A percentile compares a stretch with the other conserved stretches of the same genome.
These are phyloP conservation scores for Mortierella sp. DNA, from an alignment of 371 early-diverging fungal genomes.

Conservation along the genomic window DNA sequence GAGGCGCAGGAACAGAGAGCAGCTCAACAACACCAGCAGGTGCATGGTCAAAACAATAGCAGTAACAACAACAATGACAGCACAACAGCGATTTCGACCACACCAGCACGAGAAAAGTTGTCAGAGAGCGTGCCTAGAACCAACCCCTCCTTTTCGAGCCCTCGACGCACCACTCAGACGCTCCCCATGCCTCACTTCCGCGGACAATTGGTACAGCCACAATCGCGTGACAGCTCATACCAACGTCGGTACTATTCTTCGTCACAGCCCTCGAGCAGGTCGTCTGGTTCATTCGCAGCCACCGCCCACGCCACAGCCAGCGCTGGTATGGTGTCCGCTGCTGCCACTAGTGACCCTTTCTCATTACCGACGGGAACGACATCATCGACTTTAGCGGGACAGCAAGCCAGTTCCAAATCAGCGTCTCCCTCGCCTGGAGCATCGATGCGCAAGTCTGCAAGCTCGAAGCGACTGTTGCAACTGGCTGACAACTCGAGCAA, in stretches of 20 bases:
- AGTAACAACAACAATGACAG: neutral
- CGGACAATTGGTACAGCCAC: slow-evolving; percentile 25
- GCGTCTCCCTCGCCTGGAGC: neutral
- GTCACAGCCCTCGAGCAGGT: neutral
- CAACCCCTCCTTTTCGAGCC: neutral
- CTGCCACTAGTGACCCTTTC: neutral
- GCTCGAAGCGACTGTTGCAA: neutral
- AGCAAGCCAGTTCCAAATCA: neutral
- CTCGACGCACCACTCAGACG: neutral
- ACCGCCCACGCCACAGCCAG: neutral
- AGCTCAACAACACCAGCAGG: neutral
- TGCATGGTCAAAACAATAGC: neutral
- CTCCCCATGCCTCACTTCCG: slow-evolving; percentile 46
- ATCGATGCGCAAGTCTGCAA: slow-evolving; percentile 7
- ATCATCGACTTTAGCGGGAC: neutral
- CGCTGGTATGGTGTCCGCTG: neutral
- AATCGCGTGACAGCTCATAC: slow-evolving; percentile 19
- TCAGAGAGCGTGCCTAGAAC: neutral
- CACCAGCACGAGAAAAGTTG: neutral
- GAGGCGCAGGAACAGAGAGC: slow-evolving; percentile 4
- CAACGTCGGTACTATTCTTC: slow-evolving; percentile 21
- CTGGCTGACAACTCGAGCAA: neutral
- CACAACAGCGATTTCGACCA: neutral
- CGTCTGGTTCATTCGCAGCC: slow-evolving; percentile 5
- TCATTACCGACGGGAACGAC: neutral